These are phyloP conservation scores for Orbilia brochopaga DNA, from an alignment of 2,329 filamentous ascomycete genomes.

Conservation along the genomic window DNA sequence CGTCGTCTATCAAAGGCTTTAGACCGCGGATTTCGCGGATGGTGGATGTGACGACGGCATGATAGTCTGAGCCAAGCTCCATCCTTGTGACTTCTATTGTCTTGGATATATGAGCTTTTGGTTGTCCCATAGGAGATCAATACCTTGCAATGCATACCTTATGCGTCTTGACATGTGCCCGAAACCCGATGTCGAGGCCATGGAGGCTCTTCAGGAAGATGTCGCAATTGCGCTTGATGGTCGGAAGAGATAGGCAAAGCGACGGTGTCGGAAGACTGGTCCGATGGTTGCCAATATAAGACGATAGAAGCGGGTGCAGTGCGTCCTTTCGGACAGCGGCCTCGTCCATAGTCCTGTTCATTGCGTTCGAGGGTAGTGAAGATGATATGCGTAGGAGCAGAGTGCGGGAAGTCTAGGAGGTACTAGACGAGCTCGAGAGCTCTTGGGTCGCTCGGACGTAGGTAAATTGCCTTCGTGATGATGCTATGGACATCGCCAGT, in stretches of 20 bases:
- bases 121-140: no score
- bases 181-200: conserved; percentile 69
- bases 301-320: conserved; percentile 54
- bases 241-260: conserved; percentile 71
- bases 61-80: conserved; percentile 69
- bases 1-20: conserved; percentile 66
- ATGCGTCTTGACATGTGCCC: conserved; percentile 82
- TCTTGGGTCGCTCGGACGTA: no score
- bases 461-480: no score
- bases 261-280: conserved; percentile 70
- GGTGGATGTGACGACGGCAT: conserved; percentile 75
- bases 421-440: no score
- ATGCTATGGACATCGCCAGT: no score
- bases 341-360: conserved; percentile 24
- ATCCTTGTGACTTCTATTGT: conserved; percentile 70
- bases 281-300: conserved; percentile 68
- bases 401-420: no score
- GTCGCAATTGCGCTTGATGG: conserved; percentile 71
- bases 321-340: conserved; percentile 33
- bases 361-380: not conserved
- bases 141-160: no score
- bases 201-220: conserved; percentile 72
- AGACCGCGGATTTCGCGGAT: conserved; percentile 75
- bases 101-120: conserved; percentile 59
- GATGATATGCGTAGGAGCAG: not conserved